phyloP scores from a whole-genome alignment of 1,284 basidiomycete species.

The Ustilago tritici region DNA sequence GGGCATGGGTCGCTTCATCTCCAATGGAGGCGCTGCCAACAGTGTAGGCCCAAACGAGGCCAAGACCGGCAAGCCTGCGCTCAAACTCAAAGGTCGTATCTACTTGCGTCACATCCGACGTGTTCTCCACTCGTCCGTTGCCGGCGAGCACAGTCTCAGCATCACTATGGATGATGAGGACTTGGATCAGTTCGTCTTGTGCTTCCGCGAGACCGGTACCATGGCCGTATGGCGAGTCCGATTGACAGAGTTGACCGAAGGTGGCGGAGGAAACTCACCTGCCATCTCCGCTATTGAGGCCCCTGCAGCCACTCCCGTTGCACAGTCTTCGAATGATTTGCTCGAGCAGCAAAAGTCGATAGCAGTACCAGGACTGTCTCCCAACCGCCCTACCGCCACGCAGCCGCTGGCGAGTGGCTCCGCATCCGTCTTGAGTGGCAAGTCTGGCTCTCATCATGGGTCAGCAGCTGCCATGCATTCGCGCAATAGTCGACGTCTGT shows the following conservation, averaged over 20 bases:
- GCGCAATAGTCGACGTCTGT: constrained; percentile 22
- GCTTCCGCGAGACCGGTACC: constrained; percentile 89
- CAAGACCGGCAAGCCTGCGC: constrained; percentile 75
- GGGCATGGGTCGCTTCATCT: constrained; percentile 77
- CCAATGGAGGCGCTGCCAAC: constrained; percentile 71
- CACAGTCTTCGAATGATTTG: constrained; percentile 2
- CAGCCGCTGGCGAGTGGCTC: constrained; percentile 31
- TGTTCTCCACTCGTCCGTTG: constrained; percentile 81
- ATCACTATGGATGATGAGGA: constrained; percentile 95
- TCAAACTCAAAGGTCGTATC: constrained; percentile 92
- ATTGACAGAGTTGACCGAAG: constrained; percentile 42
- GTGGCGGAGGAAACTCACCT: constrained; percentile 16
- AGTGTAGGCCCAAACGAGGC: constrained; percentile 14
- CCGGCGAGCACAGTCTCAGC: constrained; percentile 85
- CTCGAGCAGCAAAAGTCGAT: constrained; percentile 14
- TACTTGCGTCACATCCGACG: constrained; percentile 91
- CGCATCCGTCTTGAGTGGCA: constrained; percentile 51
- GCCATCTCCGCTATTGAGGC: constrained; percentile 2
- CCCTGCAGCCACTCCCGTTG: constrained; percentile 7
- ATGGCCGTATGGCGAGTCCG: constrained; percentile 84
- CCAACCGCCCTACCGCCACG: constrained; percentile 10
- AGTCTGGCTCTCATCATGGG: constrained; percentile 45
- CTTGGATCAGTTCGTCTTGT: constrained; percentile 91
- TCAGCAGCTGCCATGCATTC: constrained; percentile 21
- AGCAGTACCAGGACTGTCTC: constrained; percentile 9